phyloP scores from a whole-genome alignment of 352 stramenopile species.

The Halophytophthora polymorphica region DNA sequence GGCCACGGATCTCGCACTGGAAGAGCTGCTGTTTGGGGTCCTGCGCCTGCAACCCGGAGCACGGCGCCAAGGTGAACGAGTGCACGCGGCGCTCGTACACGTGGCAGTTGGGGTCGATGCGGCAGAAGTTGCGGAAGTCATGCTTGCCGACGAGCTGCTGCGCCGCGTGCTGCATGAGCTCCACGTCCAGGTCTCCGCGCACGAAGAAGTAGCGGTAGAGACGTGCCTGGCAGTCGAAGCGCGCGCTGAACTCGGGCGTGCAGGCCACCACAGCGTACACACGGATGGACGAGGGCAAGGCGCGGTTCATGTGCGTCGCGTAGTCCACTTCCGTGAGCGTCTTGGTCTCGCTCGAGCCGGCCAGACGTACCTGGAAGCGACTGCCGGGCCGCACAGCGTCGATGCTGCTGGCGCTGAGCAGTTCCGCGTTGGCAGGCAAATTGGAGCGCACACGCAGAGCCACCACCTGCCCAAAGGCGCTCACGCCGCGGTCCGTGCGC shows the following conservation, averaged over 20 bases:
- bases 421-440: slow-evolving; percentile 52
- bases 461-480: slow-evolving; percentile 81
- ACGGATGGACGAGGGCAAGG: slow-evolving; percentile 90
- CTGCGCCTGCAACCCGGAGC: slow-evolving; percentile 30
- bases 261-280: slow-evolving; percentile 81
- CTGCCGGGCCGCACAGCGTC: slow-evolving; percentile 62
- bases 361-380: slow-evolving; percentile 60
- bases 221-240: slow-evolving; percentile 92
- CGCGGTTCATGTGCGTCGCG: slow-evolving; percentile 94
- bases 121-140: slow-evolving; percentile 99
- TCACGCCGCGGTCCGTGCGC: slow-evolving; percentile 96
- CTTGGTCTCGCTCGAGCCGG: slow-evolving; percentile 52
- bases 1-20: slow-evolving; percentile 78
- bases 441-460: slow-evolving; percentile 72
- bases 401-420: slow-evolving; percentile 62
- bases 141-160: slow-evolving; percentile 91
- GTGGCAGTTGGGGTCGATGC: slow-evolving; percentile 97
- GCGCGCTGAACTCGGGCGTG: slow-evolving; percentile 89
- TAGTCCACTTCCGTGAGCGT: slow-evolving; percentile 94
- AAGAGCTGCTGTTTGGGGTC: slow-evolving; percentile 65
- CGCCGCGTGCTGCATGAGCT: slow-evolving; percentile 88
- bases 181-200: slow-evolving; percentile 59
- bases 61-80: slow-evolving; percentile 83
- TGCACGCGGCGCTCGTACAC: slow-evolving; percentile 91
- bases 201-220: slow-evolving; percentile 99